Conservation (phyloP, 2,329 filamentous ascomycete genomes). For the Penicillium sp. region DNA sequence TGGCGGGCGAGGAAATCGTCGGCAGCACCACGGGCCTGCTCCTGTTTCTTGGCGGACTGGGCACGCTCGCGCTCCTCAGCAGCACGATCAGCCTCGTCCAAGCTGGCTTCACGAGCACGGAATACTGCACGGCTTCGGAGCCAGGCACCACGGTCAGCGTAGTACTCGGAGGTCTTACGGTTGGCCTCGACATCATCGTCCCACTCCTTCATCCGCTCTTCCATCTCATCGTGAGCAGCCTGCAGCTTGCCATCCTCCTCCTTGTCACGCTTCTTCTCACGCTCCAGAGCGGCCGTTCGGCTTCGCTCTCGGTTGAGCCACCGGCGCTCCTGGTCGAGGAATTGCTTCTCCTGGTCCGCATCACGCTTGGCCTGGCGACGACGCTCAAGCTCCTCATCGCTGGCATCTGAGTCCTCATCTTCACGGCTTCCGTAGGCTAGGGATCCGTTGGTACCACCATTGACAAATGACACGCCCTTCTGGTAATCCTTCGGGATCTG, state of each 20-base stretch:
- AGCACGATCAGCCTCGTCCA: slow-evolving; percentile 79
- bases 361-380: slow-evolving; percentile 70
- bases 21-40: slow-evolving; percentile 79
- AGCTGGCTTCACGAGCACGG: slow-evolving; percentile 69
- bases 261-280: slow-evolving; percentile 77
- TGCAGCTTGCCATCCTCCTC: slow-evolving; percentile 68
- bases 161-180: slow-evolving; percentile 76
- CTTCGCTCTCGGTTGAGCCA: slow-evolving; percentile 89
- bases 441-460: slow-evolving; percentile 68
- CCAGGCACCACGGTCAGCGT: slow-evolving; percentile 82
- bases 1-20: slow-evolving; percentile 88
- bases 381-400: slow-evolving; percentile 79
- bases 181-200: slow-evolving; percentile 82
- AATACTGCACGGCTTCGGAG: slow-evolving; percentile 75
- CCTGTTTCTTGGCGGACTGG: slow-evolving; percentile 68
- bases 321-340: slow-evolving; percentile 79
- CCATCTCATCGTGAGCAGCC: slow-evolving; percentile 65
- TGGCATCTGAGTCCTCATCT: slow-evolving; percentile 84
- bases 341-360: slow-evolving; percentile 75
- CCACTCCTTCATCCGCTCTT: slow-evolving; percentile 75
- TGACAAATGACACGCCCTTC: slow-evolving; percentile 79
- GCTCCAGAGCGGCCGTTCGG: slow-evolving; percentile 78
- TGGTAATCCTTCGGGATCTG: slow-evolving; percentile 72
- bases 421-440: slow-evolving; percentile 61
- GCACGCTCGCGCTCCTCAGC: slow-evolving; percentile 74